Evolutionary conservation across 805 yeast species (phyloP).

Genomic region (Lipomyces orientalis): DNA sequence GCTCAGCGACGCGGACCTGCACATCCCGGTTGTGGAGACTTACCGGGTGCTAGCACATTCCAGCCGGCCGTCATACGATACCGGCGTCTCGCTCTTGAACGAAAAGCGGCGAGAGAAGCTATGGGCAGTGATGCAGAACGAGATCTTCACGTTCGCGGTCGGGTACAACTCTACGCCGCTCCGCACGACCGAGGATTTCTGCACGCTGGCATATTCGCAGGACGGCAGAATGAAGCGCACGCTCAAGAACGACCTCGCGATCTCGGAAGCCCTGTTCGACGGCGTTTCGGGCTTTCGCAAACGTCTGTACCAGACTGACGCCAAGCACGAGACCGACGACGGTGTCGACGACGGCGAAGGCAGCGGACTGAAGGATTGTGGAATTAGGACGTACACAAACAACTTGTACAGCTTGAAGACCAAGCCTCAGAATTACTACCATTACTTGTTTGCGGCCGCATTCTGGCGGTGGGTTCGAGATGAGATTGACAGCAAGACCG

Average conservation of each 20-base stretch:
- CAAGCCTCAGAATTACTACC: constrained; percentile 34
- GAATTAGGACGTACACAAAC: constrained; percentile 31
- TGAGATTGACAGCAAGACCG: constrained; percentile 27
- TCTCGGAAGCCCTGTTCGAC: constrained; percentile 33
- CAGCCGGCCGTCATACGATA: constrained; percentile 26
- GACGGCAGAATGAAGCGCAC: constrained; percentile 38
- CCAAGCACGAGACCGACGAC: constrained; percentile 15
- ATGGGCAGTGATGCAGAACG: constrained; percentile 34
- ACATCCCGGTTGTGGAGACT: constrained; percentile 21
- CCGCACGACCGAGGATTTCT: constrained; percentile 34
- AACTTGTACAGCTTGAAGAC: constrained; percentile 24
- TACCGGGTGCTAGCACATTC: constrained; percentile 27
- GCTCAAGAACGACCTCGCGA: constrained; percentile 35
- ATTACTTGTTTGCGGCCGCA: constrained; percentile 36
- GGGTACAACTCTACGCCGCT: constrained; percentile 28
- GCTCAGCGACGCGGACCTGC: constrained; percentile 23
- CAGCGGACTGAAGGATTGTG: constrained; percentile 22
- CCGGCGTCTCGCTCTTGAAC: constrained; percentile 25
- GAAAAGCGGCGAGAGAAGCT: constrained; percentile 33
- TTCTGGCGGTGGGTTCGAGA: constrained; percentile 38
- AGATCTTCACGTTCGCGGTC: constrained; percentile 30
- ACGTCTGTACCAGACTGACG: constrained; percentile 25
- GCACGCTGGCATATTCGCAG: constrained; percentile 34
- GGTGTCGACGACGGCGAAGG: constrained; percentile 17
- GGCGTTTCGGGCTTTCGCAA: constrained; percentile 31